A percentile compares a stretch with the other conserved stretches of the same genome.
These are phyloP conservation scores for Ustilago crameri DNA, from an alignment of 1,284 basidiomycete genomes.

Conservation along the genomic window DNA sequence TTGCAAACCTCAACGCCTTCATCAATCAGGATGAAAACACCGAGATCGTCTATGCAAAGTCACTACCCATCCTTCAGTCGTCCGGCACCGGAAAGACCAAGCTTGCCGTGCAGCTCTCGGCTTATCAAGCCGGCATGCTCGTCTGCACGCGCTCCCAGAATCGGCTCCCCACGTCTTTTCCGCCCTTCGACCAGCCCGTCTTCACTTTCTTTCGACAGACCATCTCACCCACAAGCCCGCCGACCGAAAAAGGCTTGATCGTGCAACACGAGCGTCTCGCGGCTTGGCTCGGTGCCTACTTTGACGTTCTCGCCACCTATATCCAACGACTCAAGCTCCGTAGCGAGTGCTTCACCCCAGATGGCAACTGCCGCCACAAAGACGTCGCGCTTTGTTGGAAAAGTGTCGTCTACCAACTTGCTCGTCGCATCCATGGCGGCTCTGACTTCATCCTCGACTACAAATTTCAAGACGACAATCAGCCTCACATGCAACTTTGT, in stretches of 20 bases:
- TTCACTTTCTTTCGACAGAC: background rate
- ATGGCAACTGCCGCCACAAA: background rate
- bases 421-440: conserved; percentile 5
- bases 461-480: background rate
- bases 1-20: no score
- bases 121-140: conserved; percentile 11
- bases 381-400: conserved; percentile 1
- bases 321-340: background rate
- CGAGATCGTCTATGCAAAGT: conserved; percentile 6
- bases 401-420: conserved; percentile 7
- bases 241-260: no score
- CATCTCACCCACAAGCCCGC: background rate
- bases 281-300: conserved; percentile 9
- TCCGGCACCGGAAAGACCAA: conserved; percentile 18
- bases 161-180: background rate
- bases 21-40: no score
- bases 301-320: background rate
- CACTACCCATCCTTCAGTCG: conserved; percentile 5
- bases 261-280: conserved; percentile 8
- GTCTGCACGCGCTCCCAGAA: conserved; percentile 2
- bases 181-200: background rate
- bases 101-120: conserved; percentile 15
- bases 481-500: conserved; percentile 1
- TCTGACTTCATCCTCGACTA: conserved; percentile 9
- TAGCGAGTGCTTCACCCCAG: background rate